Conservation (phyloP, 306 rosid species). For the Prunus mira region DNA sequence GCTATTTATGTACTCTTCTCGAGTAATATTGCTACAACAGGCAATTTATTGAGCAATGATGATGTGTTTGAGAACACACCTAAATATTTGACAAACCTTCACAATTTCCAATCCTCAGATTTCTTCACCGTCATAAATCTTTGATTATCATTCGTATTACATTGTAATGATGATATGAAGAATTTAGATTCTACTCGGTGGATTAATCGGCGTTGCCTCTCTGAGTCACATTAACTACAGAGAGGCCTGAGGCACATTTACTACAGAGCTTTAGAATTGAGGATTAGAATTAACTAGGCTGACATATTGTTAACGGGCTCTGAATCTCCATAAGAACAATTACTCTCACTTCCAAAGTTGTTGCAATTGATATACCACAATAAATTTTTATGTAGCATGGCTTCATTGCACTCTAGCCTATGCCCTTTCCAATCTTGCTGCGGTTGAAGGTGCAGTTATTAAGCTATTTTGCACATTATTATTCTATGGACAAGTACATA, state of each 20-base stretch:
- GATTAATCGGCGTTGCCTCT: background rate
- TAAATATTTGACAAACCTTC: background rate
- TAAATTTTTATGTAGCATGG: background rate
- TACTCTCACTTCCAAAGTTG: background rate
- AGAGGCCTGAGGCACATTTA: background rate
- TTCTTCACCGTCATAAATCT: background rate
- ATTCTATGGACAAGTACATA: background rate
- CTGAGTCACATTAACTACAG: background rate
- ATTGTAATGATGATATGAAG: background rate
- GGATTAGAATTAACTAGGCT: background rate
- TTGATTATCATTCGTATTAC: background rate
- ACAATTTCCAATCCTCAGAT: background rate
- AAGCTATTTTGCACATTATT: background rate
- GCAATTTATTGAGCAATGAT: background rate
- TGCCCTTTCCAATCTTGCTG: conserved; percentile 1
- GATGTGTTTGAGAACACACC: background rate
- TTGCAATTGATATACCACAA: background rate
- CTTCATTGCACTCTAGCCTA: background rate
- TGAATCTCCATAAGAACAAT: background rate
- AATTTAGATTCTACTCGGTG: background rate
- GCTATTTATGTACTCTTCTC: background rate
- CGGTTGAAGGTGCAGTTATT: conserved; percentile 2
- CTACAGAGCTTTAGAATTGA: background rate
- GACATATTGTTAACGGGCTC: background rate
- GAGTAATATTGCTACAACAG: background rate